Evolutionary conservation across 345 rosid genomes (phyloP), one percentile per base, ranked within the genome.

Genomic region (Aquilaria malaccensis): DNA sequence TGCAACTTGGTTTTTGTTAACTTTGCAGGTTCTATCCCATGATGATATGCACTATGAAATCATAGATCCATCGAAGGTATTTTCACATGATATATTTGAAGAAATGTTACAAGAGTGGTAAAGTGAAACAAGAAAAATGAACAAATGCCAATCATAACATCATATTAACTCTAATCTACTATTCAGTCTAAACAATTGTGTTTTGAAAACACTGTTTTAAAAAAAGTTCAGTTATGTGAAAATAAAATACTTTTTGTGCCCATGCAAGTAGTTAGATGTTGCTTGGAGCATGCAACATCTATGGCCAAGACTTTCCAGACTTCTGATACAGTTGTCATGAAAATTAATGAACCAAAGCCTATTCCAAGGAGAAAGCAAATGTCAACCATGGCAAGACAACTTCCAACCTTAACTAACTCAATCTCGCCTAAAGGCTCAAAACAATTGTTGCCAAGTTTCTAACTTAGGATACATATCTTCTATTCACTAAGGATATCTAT

Each of bases 1-100:
- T 22, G 22, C 22, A 50, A 55, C 47, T 70, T 50, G 15, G 70
- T 30, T 53, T 22, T 13, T 11, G 56, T 47, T 63, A 45, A 50
- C 58, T 45, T 66, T 72, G 55, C 75, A 89, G 98, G 80, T 93
- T 56, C 70, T 89, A 56, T 84, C 76, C 13, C 72, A 55, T 33
- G 75, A 81, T 51, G 81, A 82, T 61, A 56, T 50, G 41, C 77
- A 66, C 52, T 89, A 85, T 13, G 96, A 97, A 64, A 85, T 93
- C 13, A 79, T 93, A 60, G 97, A 93, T 85, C 98, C 97, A 7
- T 67, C 97, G 9, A 93, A 87, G 96, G 97, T 92, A 81, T 54
- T 10, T 33, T 46, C 31, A 32, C 50, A 47, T 10, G 47, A 7
- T 10, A 0, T n/a, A n/a, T 51, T 9, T n/a, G 29, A 9, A 53